A percentile compares a stretch with the other conserved stretches of the same genome.
These are phyloP conservation scores for Tricharina praecox DNA, from an alignment of 495 filamentous ascomycete species.

Conservation along the genomic window DNA sequence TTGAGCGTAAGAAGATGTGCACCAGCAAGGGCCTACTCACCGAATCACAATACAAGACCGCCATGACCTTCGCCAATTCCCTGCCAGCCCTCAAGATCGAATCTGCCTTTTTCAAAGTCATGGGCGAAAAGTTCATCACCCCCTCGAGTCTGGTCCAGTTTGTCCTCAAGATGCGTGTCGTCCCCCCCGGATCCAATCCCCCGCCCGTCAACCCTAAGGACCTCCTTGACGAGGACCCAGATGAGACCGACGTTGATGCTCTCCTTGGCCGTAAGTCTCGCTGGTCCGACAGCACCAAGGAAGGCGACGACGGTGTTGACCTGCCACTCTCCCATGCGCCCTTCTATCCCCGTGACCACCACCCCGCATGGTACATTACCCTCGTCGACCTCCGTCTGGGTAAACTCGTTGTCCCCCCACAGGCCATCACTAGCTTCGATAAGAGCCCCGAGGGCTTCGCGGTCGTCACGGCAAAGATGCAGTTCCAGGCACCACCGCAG, in stretches of 20 bases:
- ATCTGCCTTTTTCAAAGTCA: slow-evolving; percentile 95
- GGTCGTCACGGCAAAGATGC: slow-evolving; percentile 89
- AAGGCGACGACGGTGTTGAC: slow-evolving; percentile 37
- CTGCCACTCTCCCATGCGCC: slow-evolving; percentile 74
- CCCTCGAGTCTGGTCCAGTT: slow-evolving; percentile 87
- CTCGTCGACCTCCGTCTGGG: slow-evolving; percentile 82
- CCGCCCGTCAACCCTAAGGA: slow-evolving; percentile 60
- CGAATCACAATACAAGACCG: slow-evolving; percentile 57
- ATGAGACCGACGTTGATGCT: slow-evolving; percentile 82
- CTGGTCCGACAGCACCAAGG: slow-evolving; percentile 35
- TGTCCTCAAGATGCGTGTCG: slow-evolving; percentile 84
- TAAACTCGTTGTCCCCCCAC: slow-evolving; percentile 87
- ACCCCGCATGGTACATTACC: slow-evolving; percentile 84
- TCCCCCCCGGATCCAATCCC: slow-evolving; percentile 68
- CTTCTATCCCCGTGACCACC: slow-evolving; percentile 73
- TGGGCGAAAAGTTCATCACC: slow-evolving; percentile 79
- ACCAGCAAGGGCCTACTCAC: slow-evolving; percentile 55
- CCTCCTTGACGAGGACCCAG: slow-evolving; percentile 77
- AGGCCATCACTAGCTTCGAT: slow-evolving; percentile 77
- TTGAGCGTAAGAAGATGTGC: slow-evolving; percentile 49
- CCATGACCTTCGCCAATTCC: slow-evolving; percentile 58
- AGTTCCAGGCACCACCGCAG: slow-evolving; percentile 91
- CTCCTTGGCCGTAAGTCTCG: slow-evolving; percentile 59
- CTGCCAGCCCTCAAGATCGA: slow-evolving; percentile 70
- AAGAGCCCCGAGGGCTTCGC: slow-evolving; percentile 65